A percentile compares a stretch with the other conserved stretches of the same genome.
These are phyloP conservation scores for Talaromyces sp. DNA, from an alignment of 2,329 filamentous ascomycete species.

Conservation along the genomic window DNA sequence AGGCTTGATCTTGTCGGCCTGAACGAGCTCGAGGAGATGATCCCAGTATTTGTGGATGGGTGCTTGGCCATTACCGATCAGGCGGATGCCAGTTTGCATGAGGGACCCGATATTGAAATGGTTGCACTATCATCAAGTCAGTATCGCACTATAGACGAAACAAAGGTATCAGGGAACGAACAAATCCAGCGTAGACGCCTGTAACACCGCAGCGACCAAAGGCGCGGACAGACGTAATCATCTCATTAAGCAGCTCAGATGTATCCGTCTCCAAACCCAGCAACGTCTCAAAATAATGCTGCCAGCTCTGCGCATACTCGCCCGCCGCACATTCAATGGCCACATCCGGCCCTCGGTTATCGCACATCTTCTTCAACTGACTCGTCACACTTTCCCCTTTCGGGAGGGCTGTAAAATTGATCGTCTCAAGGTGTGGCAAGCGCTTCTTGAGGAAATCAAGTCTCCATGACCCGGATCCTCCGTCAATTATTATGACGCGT, in stretches of 20 bases:
- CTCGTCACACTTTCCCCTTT: conserved; percentile 64
- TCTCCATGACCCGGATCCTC: conserved; percentile 59
- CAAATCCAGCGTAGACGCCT: conserved; percentile 63
- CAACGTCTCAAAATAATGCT: conserved; percentile 57
- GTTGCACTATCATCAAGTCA: conserved; percentile 53
- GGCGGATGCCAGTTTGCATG: conserved; percentile 81
- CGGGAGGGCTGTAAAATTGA: conserved; percentile 67
- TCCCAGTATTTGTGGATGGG: conserved; percentile 85
- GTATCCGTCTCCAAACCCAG: conserved; percentile 78
- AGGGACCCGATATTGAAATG: conserved; percentile 79
- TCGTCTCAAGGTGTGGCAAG: conserved; percentile 62
- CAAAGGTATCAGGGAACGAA: conserved; percentile 31
- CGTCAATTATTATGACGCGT: conserved; percentile 76
- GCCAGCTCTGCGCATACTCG: conserved; percentile 62
- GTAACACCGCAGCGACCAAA: conserved; percentile 71
- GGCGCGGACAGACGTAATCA: conserved; percentile 53
- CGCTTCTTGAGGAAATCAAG: conserved; percentile 65
- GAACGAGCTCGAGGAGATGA: conserved; percentile 66
- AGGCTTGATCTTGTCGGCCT: conserved; percentile 67
- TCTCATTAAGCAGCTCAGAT: conserved; percentile 58
- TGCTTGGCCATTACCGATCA: conserved; percentile 67
- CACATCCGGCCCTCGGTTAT: conserved; percentile 67
- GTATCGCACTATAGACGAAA: neutral
- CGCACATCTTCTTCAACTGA: conserved; percentile 69
- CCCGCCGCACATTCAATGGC: conserved; percentile 66